Evolutionary conservation across 164 flowering plant species (phyloP), one percentile per base, ranked within the genome.

Genomic region (Echeveria elegans): DNA sequence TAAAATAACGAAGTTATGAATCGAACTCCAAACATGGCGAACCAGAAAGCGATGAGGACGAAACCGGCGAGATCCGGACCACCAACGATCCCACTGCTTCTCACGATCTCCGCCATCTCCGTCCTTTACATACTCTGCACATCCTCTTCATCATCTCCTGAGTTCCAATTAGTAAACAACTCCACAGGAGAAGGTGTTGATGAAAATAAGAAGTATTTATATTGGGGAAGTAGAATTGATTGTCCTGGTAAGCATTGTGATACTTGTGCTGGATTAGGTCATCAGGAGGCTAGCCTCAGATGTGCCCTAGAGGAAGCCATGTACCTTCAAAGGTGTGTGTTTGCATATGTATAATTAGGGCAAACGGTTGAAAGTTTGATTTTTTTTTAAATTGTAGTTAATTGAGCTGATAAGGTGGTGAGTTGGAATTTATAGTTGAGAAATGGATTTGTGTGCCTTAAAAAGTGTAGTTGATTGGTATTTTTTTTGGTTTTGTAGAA

Each of bases 231-330:
- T 45, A 75, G 81, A 74, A 86, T 94, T 62, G 99, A 94, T 68
- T 94, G 99, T 68, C 99, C 99, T 19, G 99, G 99, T 0, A 94
- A 94, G 77, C 92, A 91, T 68, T 94, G 97, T 68, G 85, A 85
- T 21, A 78, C 92, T 3, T 94, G 99, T 65, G 99, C 77, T 61
- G 99, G 99, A 60, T 74, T 94, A 72, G 99, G 97, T 41, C 99
- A 94, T 76, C 99, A 94, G 67, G 99, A 94, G 63, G 89, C 99
- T 19, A 91, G 97, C 79, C 88, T 94, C 60, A 72, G 99, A 72
- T 94, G 99, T 78, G 99, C 97, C 45, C 89, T 94, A 43, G 97
- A 94, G 77, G 99, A 94, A 75, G 99, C 99, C 36, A 76, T 91
- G 77, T 82, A 83, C 73, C 89, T 94, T 32, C 70, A 81, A 15